Conservation (phyloP, 225 moss, liverwort and hornwort genomes). For the Polytrichum commune region DNA sequence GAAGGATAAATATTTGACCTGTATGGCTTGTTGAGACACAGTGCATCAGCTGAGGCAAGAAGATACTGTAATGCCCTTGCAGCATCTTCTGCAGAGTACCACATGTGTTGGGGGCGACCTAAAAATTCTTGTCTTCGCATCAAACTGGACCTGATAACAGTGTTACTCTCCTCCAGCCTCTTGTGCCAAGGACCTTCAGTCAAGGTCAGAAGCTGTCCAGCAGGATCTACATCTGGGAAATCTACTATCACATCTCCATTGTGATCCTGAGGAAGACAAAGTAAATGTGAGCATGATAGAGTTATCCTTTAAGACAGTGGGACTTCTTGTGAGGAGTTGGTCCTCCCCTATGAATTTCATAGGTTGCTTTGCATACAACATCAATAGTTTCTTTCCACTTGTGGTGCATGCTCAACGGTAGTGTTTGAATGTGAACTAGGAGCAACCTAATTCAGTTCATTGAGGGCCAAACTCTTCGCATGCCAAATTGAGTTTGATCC, state of each 20-base stretch:
- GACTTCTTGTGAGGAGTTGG: too few species aligned
- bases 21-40: constrained; percentile 59
- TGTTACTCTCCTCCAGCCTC: constrained; percentile 14
- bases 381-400: not conserved
- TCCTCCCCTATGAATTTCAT: too few species aligned
- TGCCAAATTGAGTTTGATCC: too few species aligned
- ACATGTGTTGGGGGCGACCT: constrained; percentile 69
- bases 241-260: constrained; percentile 94
- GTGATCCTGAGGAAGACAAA: constrained; percentile 59
- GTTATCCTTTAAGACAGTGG: too few species aligned
- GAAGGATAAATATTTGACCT: constrained; percentile 36
- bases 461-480: too few species aligned
- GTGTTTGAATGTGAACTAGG: too few species aligned
- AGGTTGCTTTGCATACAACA: not conserved
- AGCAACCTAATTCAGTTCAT: too few species aligned
- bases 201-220: constrained; percentile 8
- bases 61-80: constrained; percentile 76
- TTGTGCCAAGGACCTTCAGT: constrained; percentile 18
- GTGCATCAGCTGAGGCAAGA: constrained; percentile 72
- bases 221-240: constrained; percentile 68
- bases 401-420: too few species aligned
- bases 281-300: constrained; percentile 8
- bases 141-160: constrained; percentile 12
- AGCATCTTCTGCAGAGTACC: constrained; percentile 78
- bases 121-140: constrained; percentile 24